Base-by-base conservation (phyloP, 805 yeast species). In the Lipomyces yamanashiensis region DNA sequence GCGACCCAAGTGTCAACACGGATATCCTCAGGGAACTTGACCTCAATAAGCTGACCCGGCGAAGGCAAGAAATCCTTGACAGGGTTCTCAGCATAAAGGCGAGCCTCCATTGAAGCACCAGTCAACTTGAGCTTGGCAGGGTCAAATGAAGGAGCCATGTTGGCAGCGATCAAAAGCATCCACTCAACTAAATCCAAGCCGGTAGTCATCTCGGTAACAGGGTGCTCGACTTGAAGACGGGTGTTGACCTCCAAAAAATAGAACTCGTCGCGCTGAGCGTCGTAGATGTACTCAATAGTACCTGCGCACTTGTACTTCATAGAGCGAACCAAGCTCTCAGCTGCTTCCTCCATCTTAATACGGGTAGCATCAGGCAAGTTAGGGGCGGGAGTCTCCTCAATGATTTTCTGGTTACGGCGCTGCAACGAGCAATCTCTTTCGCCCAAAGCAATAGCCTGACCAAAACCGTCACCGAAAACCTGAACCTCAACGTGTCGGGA, bases 381-480 rank as follows among this genome's bases (percentile, higher is more conserved):
- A 51, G 98, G 98, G 61, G 98, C 98, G 2, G 99, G 99, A 0
- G 98, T 93, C 77, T 95, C 99, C 78, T 93, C 99, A 67, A 93
- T 90, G 70, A 93, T 81, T 80, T 93, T 93, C 77, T 93, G 99
- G 79, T 93, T 93, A 79, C 99, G 89, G 77, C 99, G 88, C 78
- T 93, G 99, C 73, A 95, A 82, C 21, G 98, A 93, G 78, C 99
- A 93, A 76, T 93, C 99, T 80, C 99, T 86, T 80, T 95, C 99
- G 61, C 98, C 98, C 54, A 95, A 76, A 4, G 98, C 96, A 74
- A 92, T 86, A 6, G 97, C 98, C 68, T 85, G 84, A 67, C 99
- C 99, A 61, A 81, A 79, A 65, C 99, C 99, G 75, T 93, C 98
- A 74, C 98, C 99, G 77, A 93, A 86, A 82, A 93, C 88, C 79